Conservation (phyloP, 2,329 filamentous ascomycete species). For the Penicillium sp. region DNA sequence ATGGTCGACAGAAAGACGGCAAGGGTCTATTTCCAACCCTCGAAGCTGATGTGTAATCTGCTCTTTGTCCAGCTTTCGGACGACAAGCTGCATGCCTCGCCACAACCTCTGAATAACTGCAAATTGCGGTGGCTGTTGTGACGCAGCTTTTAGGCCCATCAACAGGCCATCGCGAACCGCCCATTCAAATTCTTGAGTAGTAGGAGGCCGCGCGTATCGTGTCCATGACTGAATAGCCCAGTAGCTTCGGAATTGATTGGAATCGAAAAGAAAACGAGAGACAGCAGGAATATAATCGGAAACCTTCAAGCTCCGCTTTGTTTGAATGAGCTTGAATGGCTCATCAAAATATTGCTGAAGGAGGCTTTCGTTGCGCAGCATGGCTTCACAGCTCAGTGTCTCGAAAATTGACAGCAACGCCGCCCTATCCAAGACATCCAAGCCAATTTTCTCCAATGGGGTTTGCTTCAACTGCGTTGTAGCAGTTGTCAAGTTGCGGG, state of each 20-base stretch:
- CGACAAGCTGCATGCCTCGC: constrained; percentile 70
- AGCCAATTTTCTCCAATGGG: constrained; percentile 51
- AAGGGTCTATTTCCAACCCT: constrained; percentile 70
- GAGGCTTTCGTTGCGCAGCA: constrained; percentile 59
- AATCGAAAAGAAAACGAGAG: constrained; percentile 78
- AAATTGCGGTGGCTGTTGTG: constrained; percentile 52
- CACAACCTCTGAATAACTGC: constrained; percentile 70
- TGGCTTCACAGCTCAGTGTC: constrained; percentile 77
- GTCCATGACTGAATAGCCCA: constrained; percentile 71
- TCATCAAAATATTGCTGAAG: constrained; percentile 67
- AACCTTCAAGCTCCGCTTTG: constrained; percentile 74
- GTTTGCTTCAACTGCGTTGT: constrained; percentile 52
- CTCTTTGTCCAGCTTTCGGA: constrained; percentile 69
- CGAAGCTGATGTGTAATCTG: constrained; percentile 76
- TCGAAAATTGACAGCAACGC: constrained; percentile 83
- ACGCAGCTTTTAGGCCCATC: constrained; percentile 62
- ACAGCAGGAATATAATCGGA: constrained; percentile 75
- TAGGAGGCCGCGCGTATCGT: constrained; percentile 63
- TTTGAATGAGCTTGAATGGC: constrained; percentile 77
- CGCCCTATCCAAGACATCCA: constrained; percentile 53
- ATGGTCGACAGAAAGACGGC: constrained; percentile 61
- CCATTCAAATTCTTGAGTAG: constrained; percentile 78
- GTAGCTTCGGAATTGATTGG: constrained; percentile 59
- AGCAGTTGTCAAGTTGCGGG: constrained; percentile 58
- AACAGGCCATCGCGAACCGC: constrained; percentile 73